Evolutionary conservation across 805 yeast species (phyloP), one percentile per base, ranked within the genome.

Genomic region (Yarrowia osloensis): DNA sequence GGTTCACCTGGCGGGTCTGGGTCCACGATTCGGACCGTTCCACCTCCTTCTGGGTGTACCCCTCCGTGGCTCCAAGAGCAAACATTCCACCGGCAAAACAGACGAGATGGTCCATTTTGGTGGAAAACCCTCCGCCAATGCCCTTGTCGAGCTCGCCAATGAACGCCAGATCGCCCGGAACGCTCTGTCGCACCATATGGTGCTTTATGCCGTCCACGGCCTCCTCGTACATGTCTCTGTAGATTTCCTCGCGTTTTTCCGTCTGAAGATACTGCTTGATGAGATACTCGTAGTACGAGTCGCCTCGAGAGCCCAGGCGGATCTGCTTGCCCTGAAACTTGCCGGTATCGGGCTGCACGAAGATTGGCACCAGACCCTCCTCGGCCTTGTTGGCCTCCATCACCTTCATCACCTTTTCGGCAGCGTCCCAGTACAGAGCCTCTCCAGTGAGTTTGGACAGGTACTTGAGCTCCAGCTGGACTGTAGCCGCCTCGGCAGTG

Each of bases 41-140:
- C 3, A 94, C 96, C 15, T 81, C 83, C 12, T 76, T 77, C 26
- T 84, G 73, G 0, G 88, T 77, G 31, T 79, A 74, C 11, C 98
- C 98, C 55, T 84, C 85, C 2, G 97, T 93, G 17, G 97, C 96
- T 29, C 97, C 97, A 65, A 91, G 78, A 0, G 97, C 95, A 69
- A 93, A 83, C 69, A 90, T 81, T 0, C 97, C 97, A 67, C 97
- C 97, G 74, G 90, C 85, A 77, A 91, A 92, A 76, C 98, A 93
- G 28, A 91, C 97, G 68, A 91, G 80, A 77, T 93, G 97, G 75
- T 93, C 97, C 97, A 93, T 90, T 74, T 91, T 91, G 19, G 86
- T 79, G 17, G 88, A 84, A 17, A 88, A 76, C 2, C 80, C 77
- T 0, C 88, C 87, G 7, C 76, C 78, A n/a, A 90, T 72, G 12